Evolutionary conservation across 352 stramenopile species (phyloP).

Genomic region (Hyaloperonospora brassicae): DNA sequence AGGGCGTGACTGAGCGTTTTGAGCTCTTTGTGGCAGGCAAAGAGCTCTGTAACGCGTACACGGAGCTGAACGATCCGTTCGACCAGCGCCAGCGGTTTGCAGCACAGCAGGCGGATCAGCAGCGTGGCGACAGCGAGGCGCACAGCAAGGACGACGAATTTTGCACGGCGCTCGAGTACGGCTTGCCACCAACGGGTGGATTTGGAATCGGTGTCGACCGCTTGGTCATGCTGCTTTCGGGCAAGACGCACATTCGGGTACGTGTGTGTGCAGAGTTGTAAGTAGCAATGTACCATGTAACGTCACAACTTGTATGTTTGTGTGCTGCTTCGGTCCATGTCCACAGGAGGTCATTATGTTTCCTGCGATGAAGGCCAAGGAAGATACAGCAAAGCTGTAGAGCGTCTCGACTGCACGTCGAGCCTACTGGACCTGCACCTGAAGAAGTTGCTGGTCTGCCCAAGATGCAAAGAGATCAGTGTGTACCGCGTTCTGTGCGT

Average conservation of each 20-base stretch:
- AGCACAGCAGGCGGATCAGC: slow-evolving; percentile 85
- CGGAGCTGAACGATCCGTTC: slow-evolving; percentile 97
- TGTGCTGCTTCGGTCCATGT: no score
- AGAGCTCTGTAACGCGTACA: slow-evolving; percentile 98
- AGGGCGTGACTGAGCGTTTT: slow-evolving; percentile 94
- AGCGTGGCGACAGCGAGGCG: slow-evolving; percentile 80
- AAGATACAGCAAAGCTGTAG: neutral
- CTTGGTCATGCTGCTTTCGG: slow-evolving; percentile 97
- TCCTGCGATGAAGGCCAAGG: slow-evolving; percentile 95
- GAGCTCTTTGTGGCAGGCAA: slow-evolving; percentile 95
- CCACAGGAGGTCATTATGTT: slow-evolving; percentile 83
- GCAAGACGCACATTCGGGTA: slow-evolving; percentile 96
- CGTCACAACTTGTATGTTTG: slow-evolving; percentile 2
- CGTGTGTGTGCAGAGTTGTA: slow-evolving; percentile 8
- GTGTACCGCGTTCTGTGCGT: no score
- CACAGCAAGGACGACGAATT: slow-evolving; percentile 95
- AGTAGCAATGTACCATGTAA: neutral
- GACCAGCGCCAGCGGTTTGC: slow-evolving; percentile 95
- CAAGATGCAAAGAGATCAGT: no score
- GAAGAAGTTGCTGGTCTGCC: no score
- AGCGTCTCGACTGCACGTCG: neutral
- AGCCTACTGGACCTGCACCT: no score
- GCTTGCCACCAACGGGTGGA: slow-evolving; percentile 93
- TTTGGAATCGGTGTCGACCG: slow-evolving; percentile 97
- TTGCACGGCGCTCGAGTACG: slow-evolving; percentile 96